Evolutionary conservation across 2,329 filamentous ascomycete genomes (phyloP), one percentile per base, ranked within the genome.

Genomic region (Domatiomyces catenatus): DNA sequence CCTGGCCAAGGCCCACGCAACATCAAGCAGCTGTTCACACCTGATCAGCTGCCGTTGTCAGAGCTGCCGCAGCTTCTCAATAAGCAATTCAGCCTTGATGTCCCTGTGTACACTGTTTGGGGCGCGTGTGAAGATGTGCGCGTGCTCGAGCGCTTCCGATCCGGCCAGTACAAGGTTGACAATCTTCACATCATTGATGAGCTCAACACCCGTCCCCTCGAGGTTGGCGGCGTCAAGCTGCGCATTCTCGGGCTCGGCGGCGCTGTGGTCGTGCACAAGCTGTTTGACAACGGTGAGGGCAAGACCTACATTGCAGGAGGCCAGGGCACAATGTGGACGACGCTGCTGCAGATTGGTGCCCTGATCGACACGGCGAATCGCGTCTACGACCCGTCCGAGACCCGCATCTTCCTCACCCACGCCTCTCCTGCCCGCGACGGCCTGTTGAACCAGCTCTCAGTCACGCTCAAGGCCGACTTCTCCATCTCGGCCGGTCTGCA

Each of bases 251-350:
- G 92, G 55, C 76, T 98, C 32, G 92, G 92, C 58, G 92, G 92
- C 61, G 92, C 92, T 5, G 90, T 98, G 4, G 92, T 98, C 53
- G 98, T 98, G 88, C 92, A 98, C 76, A 98, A 98, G 75, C 79
- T 98, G 17, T 98, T 98, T 63, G 92, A 98, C 68, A 98, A 98
- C 60, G 92, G 92, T 50, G 92, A 98, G 65, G 92, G 92, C 54
- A 83, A 90, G 68, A 98, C 92, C 48, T 98, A 93, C 1, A 98
- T 98, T 68, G 92, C 92, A 19, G 92, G 92, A 65, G 92, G 92
- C 18, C 92, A 98, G 68, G 92, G 92, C 55, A 98, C 92, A 45
- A 98, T 98, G 92, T 98, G 92, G 92, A 98, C 92, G 6, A 98
- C 92, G 5, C 74, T 98, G 26, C 71, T 98, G 57, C 92, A 98